phyloP scores from a whole-genome alignment of 805 yeast genomes.

The Barnettozyma siamensis region DNA sequence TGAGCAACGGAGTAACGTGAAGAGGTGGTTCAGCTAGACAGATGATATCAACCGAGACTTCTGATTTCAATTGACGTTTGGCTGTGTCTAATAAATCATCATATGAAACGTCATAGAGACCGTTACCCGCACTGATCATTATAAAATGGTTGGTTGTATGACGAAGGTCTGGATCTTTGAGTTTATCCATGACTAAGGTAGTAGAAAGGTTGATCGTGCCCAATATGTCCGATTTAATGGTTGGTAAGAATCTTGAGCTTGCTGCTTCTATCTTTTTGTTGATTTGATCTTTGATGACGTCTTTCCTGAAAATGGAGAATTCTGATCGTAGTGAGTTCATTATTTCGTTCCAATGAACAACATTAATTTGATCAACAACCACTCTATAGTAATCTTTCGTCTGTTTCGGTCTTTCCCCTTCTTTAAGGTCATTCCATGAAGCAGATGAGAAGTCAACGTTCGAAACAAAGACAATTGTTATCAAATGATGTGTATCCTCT shows the following conservation, averaged over 20 bases:
- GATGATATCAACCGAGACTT: constrained; percentile 81
- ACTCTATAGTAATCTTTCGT: constrained; percentile 82
- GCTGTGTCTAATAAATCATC: constrained; percentile 71
- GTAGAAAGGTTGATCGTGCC: constrained; percentile 86
- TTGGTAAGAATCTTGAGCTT: constrained; percentile 58
- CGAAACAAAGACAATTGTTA: constrained; percentile 82
- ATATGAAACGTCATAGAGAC: constrained; percentile 87
- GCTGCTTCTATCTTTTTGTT: constrained; percentile 29
- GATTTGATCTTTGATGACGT: constrained; percentile 48
- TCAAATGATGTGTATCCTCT: constrained; percentile 81
- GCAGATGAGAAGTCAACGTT: constrained; percentile 54
- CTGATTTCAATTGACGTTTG: constrained; percentile 66
- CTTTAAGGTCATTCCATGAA: constrained; percentile 52
- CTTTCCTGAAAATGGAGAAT: constrained; percentile 75
- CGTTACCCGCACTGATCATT: constrained; percentile 87
- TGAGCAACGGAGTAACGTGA: constrained; percentile 84
- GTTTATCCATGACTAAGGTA: constrained; percentile 68
- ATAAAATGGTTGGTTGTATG: constrained; percentile 90
- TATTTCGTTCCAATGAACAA: constrained; percentile 83
- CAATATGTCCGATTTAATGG: constrained; percentile 82
- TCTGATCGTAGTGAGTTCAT: constrained; percentile 84
- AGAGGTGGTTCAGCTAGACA: constrained; percentile 88
- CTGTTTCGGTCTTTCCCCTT: constrained; percentile 66
- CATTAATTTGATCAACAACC: constrained; percentile 91
- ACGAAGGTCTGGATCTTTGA: constrained; percentile 77